Evolutionary conservation across 2,329 filamentous ascomycete species (phyloP), one percentile per base, ranked within the genome.

Genomic region (Penicillium nordicum): DNA sequence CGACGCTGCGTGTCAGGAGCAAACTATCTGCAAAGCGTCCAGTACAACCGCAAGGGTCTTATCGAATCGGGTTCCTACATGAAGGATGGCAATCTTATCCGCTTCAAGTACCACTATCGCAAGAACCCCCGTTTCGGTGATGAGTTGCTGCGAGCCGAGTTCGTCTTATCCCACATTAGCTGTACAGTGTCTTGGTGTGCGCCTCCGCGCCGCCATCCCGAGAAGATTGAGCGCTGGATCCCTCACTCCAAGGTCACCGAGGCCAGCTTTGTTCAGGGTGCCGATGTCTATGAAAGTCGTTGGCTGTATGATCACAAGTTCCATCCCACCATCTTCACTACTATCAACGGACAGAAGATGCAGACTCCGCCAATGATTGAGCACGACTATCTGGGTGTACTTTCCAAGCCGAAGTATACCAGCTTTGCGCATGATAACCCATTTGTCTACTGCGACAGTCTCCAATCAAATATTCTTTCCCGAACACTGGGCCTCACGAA

Each of bases 321-420:
- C 59, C 76, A 79, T 61, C 77, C 78, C 2, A 77, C 73, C 1
- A 78, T 80, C 25, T 71, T 72, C 40, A 79, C 78, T 12, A 78
- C 71, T 34, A 73, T 83, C 9, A 83, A 83, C 56, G 80, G 80
- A 8, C 69, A 77, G 46, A 68, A 73, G 34, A 74, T 82, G 3
- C 76, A 80, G 46, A 83, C 81, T 2, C 81, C 81, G 5, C 74
- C 78, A n/a, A 79, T 83, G 75, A 83, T 84, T 52, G 76, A 78
- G 37, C 72, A 79, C 43, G 78, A 80, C 58, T 74, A 71, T 58
- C 65, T 80, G 16, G 69, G 67, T 9, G 72, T 80, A 5, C 68
- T 80, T 0, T 66, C 72, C 40, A 79, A 79, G 62, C 78, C 78
- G 0, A 71, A 65, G 32, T 66, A 72, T 45, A 75, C 71, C 34